Evolutionary conservation across 1,284 basidiomycete species (phyloP).

Genomic region (Ceratobasidium sp.): DNA sequence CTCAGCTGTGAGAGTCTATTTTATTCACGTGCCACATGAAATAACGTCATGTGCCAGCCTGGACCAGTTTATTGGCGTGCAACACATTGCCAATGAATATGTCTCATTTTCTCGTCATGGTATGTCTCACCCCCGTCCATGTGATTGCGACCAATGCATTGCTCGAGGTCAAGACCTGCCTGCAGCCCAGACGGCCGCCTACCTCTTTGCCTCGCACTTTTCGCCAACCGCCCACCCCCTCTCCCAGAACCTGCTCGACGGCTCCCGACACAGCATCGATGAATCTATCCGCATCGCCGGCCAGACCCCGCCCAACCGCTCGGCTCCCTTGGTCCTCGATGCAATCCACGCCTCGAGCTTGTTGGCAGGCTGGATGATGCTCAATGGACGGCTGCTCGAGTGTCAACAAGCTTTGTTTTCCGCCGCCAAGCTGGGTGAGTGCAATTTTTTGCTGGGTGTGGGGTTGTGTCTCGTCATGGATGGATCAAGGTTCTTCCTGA

Average conservation of each 20-base stretch:
- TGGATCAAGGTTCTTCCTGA: neutral
- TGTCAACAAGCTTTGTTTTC: constrained; percentile 33
- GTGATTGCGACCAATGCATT: neutral
- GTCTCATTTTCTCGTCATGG: constrained; percentile 1
- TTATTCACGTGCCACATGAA: neutral
- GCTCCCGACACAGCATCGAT: constrained; percentile 21
- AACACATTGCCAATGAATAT: constrained; percentile 32
- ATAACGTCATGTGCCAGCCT: constrained; percentile 3
- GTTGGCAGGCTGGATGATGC: constrained; percentile 12
- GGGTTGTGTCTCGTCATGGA: neutral
- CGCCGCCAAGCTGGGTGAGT: constrained; percentile 39
- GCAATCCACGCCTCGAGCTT: constrained; percentile 34
- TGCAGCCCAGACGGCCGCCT: constrained; percentile 25
- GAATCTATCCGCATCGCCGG: constrained; percentile 19
- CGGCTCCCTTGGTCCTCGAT: constrained; percentile 22
- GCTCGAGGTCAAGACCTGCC: neutral
- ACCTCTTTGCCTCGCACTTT: constrained; percentile 27
- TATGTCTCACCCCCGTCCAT: neutral
- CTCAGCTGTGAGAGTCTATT: constrained; percentile 18
- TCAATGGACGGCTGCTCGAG: constrained; percentile 25
- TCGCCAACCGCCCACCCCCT: constrained; percentile 1
- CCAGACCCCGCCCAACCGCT: constrained; percentile 1
- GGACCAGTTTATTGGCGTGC: constrained; percentile 4
- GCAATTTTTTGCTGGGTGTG: neutral
- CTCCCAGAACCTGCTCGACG: constrained; percentile 6